Conservation (phyloP, 2,329 filamentous ascomycete species). For the Xylariales sp. region DNA sequence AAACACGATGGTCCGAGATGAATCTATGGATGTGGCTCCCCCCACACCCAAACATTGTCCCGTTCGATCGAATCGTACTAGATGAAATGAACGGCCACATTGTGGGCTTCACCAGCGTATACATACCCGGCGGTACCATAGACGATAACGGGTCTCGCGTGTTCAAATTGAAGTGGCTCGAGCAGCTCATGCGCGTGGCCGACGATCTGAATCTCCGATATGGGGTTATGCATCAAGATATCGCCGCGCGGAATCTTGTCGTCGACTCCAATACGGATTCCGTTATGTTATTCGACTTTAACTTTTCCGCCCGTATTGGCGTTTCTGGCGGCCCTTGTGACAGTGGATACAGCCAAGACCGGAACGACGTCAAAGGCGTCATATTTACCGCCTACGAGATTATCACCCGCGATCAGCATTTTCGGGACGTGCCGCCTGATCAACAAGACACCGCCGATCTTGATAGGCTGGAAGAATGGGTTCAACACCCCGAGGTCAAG, state of each 20-base stretch:
- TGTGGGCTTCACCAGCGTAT: slow-evolving; percentile 17
- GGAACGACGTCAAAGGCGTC: slow-evolving; percentile 15
- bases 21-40: slow-evolving; percentile 20
- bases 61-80: slow-evolving; percentile 19
- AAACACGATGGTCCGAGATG: slow-evolving; percentile 11
- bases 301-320: background rate
- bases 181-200: slow-evolving; percentile 11
- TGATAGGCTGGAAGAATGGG: slow-evolving; percentile 14
- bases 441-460: slow-evolving; percentile 5
- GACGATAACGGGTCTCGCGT: slow-evolving; percentile 4
- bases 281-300: slow-evolving; percentile 20
- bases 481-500: slow-evolving; percentile 10
- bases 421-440: background rate
- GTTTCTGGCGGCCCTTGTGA: background rate
- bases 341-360: slow-evolving; percentile 1
- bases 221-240: slow-evolving; percentile 13
- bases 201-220: slow-evolving; percentile 15
- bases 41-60: slow-evolving; percentile 12
- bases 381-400: slow-evolving; percentile 16
- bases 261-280: background rate
- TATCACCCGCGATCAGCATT: slow-evolving; percentile 7
- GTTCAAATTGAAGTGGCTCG: slow-evolving; percentile 19
- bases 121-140: slow-evolving; percentile 12
- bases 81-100: slow-evolving; percentile 5
- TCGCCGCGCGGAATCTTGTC: slow-evolving; percentile 18